These are phyloP conservation scores for Mikania micrantha DNA, from an alignment of 129 eudicot species.

Conservation along the genomic window DNA sequence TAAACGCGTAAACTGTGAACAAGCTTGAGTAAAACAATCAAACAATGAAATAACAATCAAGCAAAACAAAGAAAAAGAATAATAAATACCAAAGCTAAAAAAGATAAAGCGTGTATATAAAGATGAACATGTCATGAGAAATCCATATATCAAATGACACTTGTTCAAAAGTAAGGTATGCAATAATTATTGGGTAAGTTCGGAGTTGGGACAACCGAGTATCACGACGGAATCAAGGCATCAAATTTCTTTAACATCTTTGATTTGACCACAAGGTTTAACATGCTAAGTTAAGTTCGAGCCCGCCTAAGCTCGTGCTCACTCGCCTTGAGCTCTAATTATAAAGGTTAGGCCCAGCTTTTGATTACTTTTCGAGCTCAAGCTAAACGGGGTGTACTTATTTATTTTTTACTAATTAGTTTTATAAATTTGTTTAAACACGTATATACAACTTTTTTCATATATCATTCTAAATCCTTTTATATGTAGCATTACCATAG, in stretches of 20 bases:
- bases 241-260: background rate
- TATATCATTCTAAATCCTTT: too few relatives aligned
- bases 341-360: too few relatives aligned
- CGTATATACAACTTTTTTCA: too few relatives aligned
- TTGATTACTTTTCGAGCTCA: too few relatives aligned
- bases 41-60: background rate
- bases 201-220: conserved; percentile 1
- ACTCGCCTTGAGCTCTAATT: too few relatives aligned
- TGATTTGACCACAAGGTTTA: too few relatives aligned
- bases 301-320: too few relatives aligned
- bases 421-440: too few relatives aligned
- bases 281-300: too few relatives aligned
- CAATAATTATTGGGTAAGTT: background rate
- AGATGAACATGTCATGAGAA: background rate
- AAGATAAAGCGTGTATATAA: background rate
- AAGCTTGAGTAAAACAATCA: background rate
- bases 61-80: background rate
- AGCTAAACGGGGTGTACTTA: too few relatives aligned
- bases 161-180: conserved; percentile 6
- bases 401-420: too few relatives aligned
- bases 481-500: too few relatives aligned
- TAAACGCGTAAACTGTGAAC: background rate
- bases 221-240: background rate
- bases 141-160: conserved; percentile 10
- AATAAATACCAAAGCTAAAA: background rate